These are phyloP conservation scores for Aspergillus oerlinghausenensis DNA, from an alignment of 2,329 filamentous ascomycete species.

Conservation along the genomic window DNA sequence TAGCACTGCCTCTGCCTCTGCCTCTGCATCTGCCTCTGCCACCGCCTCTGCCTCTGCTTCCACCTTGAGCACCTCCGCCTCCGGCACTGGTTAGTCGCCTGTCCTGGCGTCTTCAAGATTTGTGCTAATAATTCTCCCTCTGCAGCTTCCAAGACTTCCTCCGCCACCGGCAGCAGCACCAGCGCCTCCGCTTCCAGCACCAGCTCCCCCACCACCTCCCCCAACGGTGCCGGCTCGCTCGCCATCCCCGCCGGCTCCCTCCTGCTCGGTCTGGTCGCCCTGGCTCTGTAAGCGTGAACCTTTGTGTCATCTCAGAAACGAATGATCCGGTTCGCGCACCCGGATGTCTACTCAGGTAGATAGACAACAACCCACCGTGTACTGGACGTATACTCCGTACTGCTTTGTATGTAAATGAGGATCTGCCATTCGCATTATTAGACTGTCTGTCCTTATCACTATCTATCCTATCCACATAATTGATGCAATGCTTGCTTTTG, in stretches of 20 bases:
- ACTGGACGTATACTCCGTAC: not conserved
- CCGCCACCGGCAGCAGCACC: conserved; percentile 12
- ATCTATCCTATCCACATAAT: not conserved
- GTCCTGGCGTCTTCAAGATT: conserved; percentile 20
- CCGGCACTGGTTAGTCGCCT: conserved; percentile 11
- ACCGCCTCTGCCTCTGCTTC: conserved; percentile 3
- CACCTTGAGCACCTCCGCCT: conserved; percentile 4
- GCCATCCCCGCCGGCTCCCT: conserved; percentile 26
- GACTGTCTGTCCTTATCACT: not conserved
- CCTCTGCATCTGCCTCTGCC: conserved; percentile 4
- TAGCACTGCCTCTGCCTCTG: conserved; percentile 5
- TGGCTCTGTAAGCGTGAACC: conserved; percentile 22
- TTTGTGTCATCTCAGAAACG: not conserved
- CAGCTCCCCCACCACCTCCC: not conserved
- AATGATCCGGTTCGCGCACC: no score
- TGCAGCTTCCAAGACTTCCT: conserved; percentile 3
- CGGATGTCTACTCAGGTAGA: not conserved
- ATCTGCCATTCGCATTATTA: not conserved
- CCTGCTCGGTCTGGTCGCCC: conserved; percentile 22
- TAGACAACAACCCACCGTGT: not conserved
- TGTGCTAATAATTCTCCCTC: conserved; percentile 9
- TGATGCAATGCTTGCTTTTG: not conserved
- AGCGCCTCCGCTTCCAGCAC: conserved; percentile 9
- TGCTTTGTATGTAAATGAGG: not conserved
- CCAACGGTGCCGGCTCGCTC: conserved; percentile 15